A percentile compares a stretch with the other conserved stretches of the same genome.
Conservation (phyloP, 2,329 filamentous ascomycete genomes). For the Fusarium tupiense region DNA sequence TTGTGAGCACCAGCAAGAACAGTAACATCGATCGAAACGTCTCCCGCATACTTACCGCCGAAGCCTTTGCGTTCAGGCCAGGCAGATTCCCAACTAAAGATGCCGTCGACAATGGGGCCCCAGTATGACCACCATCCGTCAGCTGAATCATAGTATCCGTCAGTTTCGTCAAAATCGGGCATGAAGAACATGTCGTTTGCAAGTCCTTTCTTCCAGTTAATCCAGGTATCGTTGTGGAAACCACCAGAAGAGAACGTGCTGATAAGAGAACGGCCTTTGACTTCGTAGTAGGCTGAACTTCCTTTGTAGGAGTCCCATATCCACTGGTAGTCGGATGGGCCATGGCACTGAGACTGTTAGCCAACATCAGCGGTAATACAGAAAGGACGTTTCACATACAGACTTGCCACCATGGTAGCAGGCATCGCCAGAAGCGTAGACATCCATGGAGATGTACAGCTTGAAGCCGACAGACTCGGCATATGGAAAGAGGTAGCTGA, state of each 20-base stretch:
- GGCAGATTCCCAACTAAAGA: neutral
- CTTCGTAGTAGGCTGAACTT: neutral
- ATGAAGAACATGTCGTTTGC: neutral
- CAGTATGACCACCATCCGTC: neutral
- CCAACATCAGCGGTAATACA: fast-evolving
- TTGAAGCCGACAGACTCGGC: neutral
- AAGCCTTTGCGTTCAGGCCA: neutral
- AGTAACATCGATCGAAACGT: neutral
- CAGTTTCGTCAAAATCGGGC: neutral
- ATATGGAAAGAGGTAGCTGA: neutral
- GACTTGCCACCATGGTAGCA: neutral
- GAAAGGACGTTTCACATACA: fast-evolving
- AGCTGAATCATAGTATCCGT: neutral
- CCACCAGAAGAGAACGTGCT: neutral
- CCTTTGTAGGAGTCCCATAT: neutral
- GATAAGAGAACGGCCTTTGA: neutral
- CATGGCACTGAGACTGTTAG: neutral
- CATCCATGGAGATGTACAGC: neutral
- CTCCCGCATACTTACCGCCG: neutral
- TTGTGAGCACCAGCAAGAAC: neutral
- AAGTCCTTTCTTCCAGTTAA: neutral
- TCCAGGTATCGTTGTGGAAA: neutral
- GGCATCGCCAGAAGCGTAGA: neutral
- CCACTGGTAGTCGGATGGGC: neutral
- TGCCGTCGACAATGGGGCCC: neutral